Conservation (phyloP, 192 early-diverging fungal genomes). For the Thamnidium elegans region DNA sequence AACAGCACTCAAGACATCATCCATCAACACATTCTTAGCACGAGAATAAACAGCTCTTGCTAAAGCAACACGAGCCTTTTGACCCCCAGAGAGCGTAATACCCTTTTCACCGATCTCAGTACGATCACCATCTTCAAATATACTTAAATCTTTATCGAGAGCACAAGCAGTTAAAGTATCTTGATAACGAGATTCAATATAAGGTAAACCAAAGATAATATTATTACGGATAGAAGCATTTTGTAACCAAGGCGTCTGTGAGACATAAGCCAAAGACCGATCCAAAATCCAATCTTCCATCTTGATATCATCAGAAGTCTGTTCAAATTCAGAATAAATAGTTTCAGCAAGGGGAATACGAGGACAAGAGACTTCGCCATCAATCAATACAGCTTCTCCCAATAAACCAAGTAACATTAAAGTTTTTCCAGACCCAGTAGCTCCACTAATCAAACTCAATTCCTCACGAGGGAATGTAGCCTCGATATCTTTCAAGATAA, state of each 20-base stretch:
- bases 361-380: conserved; percentile 40
- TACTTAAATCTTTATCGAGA: conserved; percentile 73
- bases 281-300: conserved; percentile 31
- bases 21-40: conserved; percentile 69
- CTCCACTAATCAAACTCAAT: conserved; percentile 58
- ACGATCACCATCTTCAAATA: conserved; percentile 78
- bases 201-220: conserved; percentile 49
- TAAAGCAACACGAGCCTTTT: conserved; percentile 84
- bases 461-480: conserved; percentile 46
- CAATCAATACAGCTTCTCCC: conserved; percentile 53
- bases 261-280: conserved; percentile 73
- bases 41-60: conserved; percentile 82
- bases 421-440: conserved; percentile 88
- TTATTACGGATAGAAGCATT: conserved; percentile 79
- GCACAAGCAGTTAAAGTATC: conserved; percentile 64
- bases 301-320: conserved; percentile 4
- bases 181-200: conserved; percentile 22
- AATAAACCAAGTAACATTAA: conserved; percentile 77
- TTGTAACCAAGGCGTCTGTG: conserved; percentile 68
- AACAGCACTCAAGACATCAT: conserved; percentile 89
- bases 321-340: background rate
- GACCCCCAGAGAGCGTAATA: conserved; percentile 82
- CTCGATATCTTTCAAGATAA: conserved; percentile 44
- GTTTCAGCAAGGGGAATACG: conserved; percentile 18
- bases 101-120: conserved; percentile 84